Base-by-base conservation (phyloP, 164 flowering plant genomes). In the Liquidambar formosana region DNA sequence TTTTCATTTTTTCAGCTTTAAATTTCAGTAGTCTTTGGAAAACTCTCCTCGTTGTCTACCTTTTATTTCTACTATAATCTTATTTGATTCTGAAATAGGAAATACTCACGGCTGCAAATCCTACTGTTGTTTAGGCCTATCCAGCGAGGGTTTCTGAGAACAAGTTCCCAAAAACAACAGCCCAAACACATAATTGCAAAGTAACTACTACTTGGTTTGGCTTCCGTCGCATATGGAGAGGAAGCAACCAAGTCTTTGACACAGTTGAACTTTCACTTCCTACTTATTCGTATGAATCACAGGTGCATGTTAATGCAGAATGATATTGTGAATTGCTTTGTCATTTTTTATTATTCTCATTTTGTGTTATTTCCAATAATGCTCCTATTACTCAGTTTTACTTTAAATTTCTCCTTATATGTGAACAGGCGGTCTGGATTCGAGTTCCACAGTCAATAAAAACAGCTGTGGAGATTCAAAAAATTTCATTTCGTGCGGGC, bases 141-240 rank as follows among this genome's bases (percentile, higher is more conserved):
- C 89, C 93, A 46, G 75, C 79, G 10, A 79, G 73, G 65, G 67
- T 71, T 61, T 65, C 76, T 38, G 78, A 64, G 65, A 66, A 26
- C 23, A 77, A 63, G 67, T 44, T 57, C 25, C n/a, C 64, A 38
- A 78, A 68, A 75, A 88, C 97, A 72, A 83, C 84, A 64, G 97
- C 99, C 60, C 88, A 80, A 75, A 77, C 89, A 70, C 44, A 80
- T 63, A 48, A 63, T 57, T 95, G 99, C 83, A 85, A 66, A 67
- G 96, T 95, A 38, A 89, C 94, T 22, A 95, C 99, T 2, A 91
- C 88, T 15, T 95, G 97, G 97, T 93, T 93, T 80, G 99, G 96
- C 38, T 95, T 89, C 77, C 77, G 73, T 47, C 87, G 89, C 14
- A 82, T 88, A 71, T 65, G 82, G 82, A 87, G 72, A 77, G 82